Conservation (phyloP, 495 filamentous ascomycete genomes). For the Margaritispora aquatica region DNA sequence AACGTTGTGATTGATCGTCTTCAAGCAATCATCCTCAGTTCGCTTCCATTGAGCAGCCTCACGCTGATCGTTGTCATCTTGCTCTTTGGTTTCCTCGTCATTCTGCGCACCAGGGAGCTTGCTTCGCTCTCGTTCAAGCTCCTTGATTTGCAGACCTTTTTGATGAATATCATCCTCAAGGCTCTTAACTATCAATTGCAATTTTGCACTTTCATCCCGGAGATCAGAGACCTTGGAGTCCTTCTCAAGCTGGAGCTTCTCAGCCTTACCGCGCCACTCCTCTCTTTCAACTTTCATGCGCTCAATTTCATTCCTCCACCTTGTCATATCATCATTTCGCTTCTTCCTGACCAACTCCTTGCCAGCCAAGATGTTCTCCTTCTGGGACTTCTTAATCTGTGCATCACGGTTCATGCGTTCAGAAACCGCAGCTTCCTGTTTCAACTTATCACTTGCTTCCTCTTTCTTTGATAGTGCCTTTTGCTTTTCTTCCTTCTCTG, state of each 20-base stretch:
- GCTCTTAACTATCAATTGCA: slow-evolving; percentile 13
- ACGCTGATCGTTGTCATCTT: slow-evolving; percentile 24
- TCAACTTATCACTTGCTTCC: slow-evolving; percentile 73
- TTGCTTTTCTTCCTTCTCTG: slow-evolving; percentile 66
- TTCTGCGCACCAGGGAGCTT: slow-evolving; percentile 46
- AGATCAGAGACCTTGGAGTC: slow-evolving; percentile 23
- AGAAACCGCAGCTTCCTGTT: slow-evolving; percentile 70
- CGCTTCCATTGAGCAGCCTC: slow-evolving; percentile 20
- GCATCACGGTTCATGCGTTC: slow-evolving; percentile 81
- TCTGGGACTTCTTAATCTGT: slow-evolving; percentile 70
- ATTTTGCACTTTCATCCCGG: slow-evolving; percentile 12
- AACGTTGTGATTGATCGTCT: slow-evolving; percentile 4
- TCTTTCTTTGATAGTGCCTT: slow-evolving; percentile 78
- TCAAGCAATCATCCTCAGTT: slow-evolving; percentile 11
- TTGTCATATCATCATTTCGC: slow-evolving; percentile 46
- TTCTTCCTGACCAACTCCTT: slow-evolving; percentile 60
- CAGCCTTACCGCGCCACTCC: slow-evolving; percentile 35
- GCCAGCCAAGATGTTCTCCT: slow-evolving; percentile 71
- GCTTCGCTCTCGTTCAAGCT: slow-evolving; percentile 48
- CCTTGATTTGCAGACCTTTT: slow-evolving; percentile 36
- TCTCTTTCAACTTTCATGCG: slow-evolving; percentile 36
- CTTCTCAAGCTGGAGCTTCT: slow-evolving; percentile 36
- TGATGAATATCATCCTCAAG: slow-evolving; percentile 34
- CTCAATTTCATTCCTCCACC: slow-evolving; percentile 50
- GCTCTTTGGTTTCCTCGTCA: slow-evolving; percentile 46